phyloP scores from a whole-genome alignment of 345 rosid genomes.

The Carallia brachiata region DNA sequence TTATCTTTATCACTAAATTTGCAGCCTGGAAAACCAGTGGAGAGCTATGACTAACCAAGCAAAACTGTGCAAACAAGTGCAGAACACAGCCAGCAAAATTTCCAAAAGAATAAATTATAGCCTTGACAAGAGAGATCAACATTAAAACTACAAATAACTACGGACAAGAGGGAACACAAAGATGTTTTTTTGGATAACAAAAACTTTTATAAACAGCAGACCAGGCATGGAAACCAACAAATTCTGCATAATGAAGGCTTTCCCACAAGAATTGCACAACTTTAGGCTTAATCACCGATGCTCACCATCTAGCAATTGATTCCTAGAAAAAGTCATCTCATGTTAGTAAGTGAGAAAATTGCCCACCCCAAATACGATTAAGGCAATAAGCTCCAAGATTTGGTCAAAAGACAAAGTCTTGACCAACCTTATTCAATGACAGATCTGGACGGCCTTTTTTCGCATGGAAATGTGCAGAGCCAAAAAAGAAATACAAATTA shows the following conservation, averaged over 20 bases:
- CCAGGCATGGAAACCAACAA: background rate
- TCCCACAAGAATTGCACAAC: background rate
- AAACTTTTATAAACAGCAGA: background rate
- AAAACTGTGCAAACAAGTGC: background rate
- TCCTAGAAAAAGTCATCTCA: background rate
- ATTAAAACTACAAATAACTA: background rate
- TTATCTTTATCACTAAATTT: background rate
- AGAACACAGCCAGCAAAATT: background rate
- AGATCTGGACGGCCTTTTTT: background rate
- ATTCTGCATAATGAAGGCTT: conserved; percentile 1
- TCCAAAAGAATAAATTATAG: background rate
- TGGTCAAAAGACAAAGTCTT: background rate
- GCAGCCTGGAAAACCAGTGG: background rate
- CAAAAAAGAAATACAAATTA: background rate
- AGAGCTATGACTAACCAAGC: background rate
- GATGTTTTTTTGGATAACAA: background rate
- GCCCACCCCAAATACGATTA: background rate
- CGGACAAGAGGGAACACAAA: background rate
- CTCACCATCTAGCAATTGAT: background rate
- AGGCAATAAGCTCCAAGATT: background rate
- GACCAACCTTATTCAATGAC: background rate
- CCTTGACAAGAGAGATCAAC: background rate
- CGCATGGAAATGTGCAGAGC: background rate
- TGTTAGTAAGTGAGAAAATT: background rate
- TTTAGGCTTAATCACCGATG: background rate